Conservation (phyloP, 176 grass and related monocot species). For the Elymus sibiricus region DNA sequence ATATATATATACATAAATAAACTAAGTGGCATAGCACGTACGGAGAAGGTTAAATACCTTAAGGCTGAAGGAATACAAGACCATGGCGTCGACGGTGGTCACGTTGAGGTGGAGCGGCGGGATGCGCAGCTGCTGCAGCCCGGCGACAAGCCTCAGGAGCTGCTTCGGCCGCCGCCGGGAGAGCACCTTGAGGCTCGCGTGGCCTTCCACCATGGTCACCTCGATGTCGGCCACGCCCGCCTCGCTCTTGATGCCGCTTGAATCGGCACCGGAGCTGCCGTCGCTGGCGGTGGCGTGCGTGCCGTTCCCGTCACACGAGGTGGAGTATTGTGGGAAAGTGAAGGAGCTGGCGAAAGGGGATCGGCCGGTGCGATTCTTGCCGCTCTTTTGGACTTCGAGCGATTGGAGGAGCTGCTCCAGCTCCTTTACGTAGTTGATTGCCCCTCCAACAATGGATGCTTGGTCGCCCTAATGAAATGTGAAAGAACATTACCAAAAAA, state of each 20-base stretch:
- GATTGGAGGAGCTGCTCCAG: conserved; percentile 83
- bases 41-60: conserved; percentile 48
- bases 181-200: conserved; percentile 86
- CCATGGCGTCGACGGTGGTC: conserved; percentile 62
- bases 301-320: not conserved
- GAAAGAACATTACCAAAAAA: not conserved
- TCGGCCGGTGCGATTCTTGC: conserved; percentile 1
- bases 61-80: conserved; percentile 86
- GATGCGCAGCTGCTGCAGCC: conserved; percentile 66
- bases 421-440: conserved; percentile 95
- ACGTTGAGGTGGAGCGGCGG: conserved; percentile 86
- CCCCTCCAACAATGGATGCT: conserved; percentile 90
- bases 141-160: conserved; percentile 53
- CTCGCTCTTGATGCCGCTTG: not conserved
- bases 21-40: not conserved
- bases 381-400: conserved; percentile 65
- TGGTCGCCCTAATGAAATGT: conserved; percentile 60
- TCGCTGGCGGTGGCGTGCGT: not conserved
- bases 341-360: conserved; percentile 80
- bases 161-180: conserved; percentile 59
- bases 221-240: conserved; percentile 67
- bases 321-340: conserved; percentile 77
- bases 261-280: not conserved
- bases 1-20: not conserved
- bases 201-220: conserved; percentile 96